Conservation (phyloP, 129 eudicot genomes). For the Tagetes erecta region DNA sequence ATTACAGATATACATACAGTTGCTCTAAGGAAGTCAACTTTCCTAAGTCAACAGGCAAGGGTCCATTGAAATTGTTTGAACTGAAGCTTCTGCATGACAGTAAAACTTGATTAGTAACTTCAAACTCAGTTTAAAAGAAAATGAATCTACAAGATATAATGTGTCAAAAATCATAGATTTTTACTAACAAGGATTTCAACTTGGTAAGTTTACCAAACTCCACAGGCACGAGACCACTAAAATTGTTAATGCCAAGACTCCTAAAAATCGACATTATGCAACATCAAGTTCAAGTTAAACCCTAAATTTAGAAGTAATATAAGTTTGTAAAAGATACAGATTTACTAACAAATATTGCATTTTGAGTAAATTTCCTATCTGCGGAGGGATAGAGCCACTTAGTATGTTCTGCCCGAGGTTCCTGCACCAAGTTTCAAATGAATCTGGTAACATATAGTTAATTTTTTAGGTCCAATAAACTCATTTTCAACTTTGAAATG, state of each 20-base stretch:
- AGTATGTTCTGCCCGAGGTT: constrained; percentile 65
- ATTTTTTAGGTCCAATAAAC: constrained; percentile 19
- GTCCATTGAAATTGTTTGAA: constrained; percentile 62
- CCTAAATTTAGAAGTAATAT: neutral
- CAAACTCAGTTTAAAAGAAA: constrained; percentile 7
- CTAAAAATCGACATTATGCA: constrained; percentile 32
- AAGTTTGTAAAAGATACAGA: neutral
- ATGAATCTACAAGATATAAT: neutral
- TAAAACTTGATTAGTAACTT: neutral
- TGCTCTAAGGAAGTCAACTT: constrained; percentile 61
- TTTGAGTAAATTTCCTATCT: constrained; percentile 47
- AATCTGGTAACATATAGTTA: neutral
- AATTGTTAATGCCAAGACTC: constrained; percentile 71
- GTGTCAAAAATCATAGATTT: neutral
- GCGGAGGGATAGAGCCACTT: constrained; percentile 58
- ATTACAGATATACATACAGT: constrained; percentile 47
- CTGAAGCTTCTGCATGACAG: constrained; percentile 56
- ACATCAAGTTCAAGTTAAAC: constrained; percentile 9
- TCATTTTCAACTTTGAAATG: neutral
- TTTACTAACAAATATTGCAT: constrained; percentile 65
- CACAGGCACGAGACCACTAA: constrained; percentile 58
- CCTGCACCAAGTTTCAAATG: constrained; percentile 39
- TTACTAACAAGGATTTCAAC: constrained; percentile 59
- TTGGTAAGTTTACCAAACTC: constrained; percentile 64
- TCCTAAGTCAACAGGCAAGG: constrained; percentile 54